Evolutionary conservation across 805 yeast species (phyloP).

Genomic region (Wickerhamiella bombiphila): DNA sequence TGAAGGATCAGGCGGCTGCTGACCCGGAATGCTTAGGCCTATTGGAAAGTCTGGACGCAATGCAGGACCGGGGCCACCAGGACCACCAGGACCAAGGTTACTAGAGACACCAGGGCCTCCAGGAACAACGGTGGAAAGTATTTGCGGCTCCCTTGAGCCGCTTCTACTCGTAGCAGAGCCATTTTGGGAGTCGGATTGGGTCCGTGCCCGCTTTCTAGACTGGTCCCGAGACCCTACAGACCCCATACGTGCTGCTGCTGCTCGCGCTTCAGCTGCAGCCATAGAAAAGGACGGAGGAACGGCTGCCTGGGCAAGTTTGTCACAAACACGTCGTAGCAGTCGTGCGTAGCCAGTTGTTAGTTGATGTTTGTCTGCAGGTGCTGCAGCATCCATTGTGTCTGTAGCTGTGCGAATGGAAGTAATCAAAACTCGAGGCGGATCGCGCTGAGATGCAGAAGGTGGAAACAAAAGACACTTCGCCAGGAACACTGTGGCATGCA

Average conservation of each 20-base stretch:
- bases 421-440: background rate
- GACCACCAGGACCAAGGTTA: background rate
- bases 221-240: background rate
- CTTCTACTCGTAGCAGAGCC: no score
- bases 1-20: background rate
- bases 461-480: constrained; percentile 52
- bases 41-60: background rate
- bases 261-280: background rate
- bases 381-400: constrained; percentile 1
- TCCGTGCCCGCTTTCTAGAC: no score
- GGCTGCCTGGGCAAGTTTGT: background rate
- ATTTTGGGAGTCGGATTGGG: no score
- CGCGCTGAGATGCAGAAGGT: constrained; percentile 4
- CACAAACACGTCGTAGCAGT: background rate
- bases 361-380: constrained; percentile 3
- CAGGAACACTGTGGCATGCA: constrained; percentile 75
- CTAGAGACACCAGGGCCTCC: background rate
- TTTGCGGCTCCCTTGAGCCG: no score
- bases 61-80: background rate
- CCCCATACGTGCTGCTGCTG: background rate
- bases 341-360: constrained; percentile 8
- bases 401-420: background rate
- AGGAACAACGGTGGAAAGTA: no score
- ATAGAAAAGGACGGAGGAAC: background rate
- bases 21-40: no score